These are phyloP conservation scores for Macrolepiota albuminosa DNA, from an alignment of 768 basidiomycete genomes.

Conservation along the genomic window DNA sequence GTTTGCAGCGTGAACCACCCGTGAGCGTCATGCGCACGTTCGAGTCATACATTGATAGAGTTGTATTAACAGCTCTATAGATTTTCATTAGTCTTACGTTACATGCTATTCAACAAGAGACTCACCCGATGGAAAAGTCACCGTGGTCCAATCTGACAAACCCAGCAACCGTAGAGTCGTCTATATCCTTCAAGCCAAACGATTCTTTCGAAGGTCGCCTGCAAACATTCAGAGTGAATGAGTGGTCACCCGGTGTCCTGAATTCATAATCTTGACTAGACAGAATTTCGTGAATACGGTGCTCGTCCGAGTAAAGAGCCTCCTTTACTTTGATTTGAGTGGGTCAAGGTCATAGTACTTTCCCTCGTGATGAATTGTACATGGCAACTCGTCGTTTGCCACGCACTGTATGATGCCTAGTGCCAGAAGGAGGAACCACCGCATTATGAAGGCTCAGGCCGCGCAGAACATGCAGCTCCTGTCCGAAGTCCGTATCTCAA, in stretches of 20 bases:
- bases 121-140: slow-evolving; percentile 72
- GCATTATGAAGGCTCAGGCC: neutral
- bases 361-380: slow-evolving; percentile 51
- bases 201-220: slow-evolving; percentile 48
- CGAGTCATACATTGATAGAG: slow-evolving; percentile 47
- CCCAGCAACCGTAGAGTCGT: slow-evolving; percentile 52
- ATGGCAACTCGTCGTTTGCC: slow-evolving; percentile 49
- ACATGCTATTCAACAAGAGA: neutral
- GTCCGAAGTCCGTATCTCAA: neutral
- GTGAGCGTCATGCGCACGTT: slow-evolving; percentile 53
- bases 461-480: neutral
- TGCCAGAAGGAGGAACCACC: neutral
- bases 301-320: slow-evolving; percentile 2
- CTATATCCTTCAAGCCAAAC: slow-evolving; percentile 52
- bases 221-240: slow-evolving; percentile 63
- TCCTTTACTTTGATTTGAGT: slow-evolving; percentile 48
- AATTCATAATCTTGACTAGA: slow-evolving; percentile 63
- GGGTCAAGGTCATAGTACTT: slow-evolving; percentile 66
- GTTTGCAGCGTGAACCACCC: slow-evolving; percentile 61
- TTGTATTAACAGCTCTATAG: slow-evolving; percentile 57
- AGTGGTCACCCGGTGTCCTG: slow-evolving; percentile 39
- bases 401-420: neutral
- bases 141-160: slow-evolving; percentile 58
- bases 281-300: slow-evolving; percentile 4
- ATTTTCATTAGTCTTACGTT: neutral